Percentiles rank a stretch among this genome's conserved stretches.
These are phyloP conservation scores for Cladophialophora chaetospira DNA, from an alignment of 2,329 filamentous ascomycete species.

Conservation along the genomic window DNA sequence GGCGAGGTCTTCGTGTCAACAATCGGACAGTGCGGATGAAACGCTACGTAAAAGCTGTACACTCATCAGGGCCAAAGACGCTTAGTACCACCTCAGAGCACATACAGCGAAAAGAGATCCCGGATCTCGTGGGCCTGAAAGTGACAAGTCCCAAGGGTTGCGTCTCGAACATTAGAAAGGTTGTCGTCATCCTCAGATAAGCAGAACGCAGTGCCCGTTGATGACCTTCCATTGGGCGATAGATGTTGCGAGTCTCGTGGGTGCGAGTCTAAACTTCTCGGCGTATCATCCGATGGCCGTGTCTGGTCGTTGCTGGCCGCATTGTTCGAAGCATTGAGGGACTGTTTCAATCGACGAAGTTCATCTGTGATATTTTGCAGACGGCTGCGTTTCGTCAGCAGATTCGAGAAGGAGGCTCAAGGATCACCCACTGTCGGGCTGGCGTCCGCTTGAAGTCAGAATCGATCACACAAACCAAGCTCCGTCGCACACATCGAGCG, in stretches of 20 bases:
- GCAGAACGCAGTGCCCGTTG: background rate
- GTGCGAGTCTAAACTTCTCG: background rate
- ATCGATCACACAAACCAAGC: slow-evolving; percentile 13
- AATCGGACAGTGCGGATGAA: slow-evolving; percentile 14
- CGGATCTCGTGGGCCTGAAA: background rate
- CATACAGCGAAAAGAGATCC: slow-evolving; percentile 5
- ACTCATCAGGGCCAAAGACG: background rate
- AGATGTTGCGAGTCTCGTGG: too few relatives aligned
- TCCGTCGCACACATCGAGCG: slow-evolving; percentile 8
- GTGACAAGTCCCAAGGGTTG: background rate
- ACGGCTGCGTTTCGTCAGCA: slow-evolving; percentile 1
- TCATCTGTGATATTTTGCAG: slow-evolving; percentile 14
- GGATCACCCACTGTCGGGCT: slow-evolving; percentile 5
- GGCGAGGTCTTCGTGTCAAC: slow-evolving; percentile 3
- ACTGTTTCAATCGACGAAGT: slow-evolving; percentile 11
- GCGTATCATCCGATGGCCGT: background rate
- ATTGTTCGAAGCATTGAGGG: slow-evolving; percentile 5
- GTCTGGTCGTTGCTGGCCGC: background rate
- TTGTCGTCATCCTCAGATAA: background rate
- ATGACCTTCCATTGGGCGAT: background rate
- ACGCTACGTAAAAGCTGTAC: slow-evolving; percentile 1
- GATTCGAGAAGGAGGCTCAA: background rate
- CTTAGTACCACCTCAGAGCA: background rate
- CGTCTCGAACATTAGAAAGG: background rate
- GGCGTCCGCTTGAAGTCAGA: slow-evolving; percentile 16